phyloP scores from a whole-genome alignment of 139 green algal species.

The Coccomyxa sp. region DNA sequence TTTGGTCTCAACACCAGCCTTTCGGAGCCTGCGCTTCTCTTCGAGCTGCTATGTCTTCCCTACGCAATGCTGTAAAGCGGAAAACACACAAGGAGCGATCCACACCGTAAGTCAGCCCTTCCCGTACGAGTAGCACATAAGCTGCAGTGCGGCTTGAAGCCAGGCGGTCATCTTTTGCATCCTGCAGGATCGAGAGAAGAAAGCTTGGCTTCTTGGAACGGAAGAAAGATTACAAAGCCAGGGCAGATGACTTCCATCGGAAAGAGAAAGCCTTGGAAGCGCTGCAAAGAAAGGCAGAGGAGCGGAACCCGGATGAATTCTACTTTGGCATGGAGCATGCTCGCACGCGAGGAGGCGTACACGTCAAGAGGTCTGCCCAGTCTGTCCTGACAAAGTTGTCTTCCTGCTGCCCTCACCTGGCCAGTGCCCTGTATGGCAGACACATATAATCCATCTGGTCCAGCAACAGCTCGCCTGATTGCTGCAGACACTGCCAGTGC shows the following conservation, averaged over 20 bases:
- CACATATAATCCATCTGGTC: no score
- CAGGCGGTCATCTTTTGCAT: neutral
- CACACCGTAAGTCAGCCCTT: constrained; percentile 73
- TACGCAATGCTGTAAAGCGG: constrained; percentile 89
- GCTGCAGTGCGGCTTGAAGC: neutral
- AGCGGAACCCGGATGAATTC: constrained; percentile 98
- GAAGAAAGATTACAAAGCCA: constrained; percentile 94
- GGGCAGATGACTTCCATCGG: constrained; percentile 88
- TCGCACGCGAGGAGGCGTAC: constrained; percentile 78
- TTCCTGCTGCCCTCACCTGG: no score
- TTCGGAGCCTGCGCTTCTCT: no score
- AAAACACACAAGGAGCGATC: constrained; percentile 94
- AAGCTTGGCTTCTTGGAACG: constrained; percentile 92
- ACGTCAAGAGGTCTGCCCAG: constrained; percentile 43
- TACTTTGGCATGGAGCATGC: constrained; percentile 96
- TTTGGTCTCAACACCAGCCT: no score
- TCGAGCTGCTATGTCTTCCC: constrained; percentile 49
- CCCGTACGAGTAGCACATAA: neutral
- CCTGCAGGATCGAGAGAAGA: constrained; percentile 41
- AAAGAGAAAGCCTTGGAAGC: constrained; percentile 84
- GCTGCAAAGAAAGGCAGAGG: constrained; percentile 85
- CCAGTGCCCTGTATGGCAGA: no score
- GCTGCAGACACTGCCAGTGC: neutral
- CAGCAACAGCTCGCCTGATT: no score
- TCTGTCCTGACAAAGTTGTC: no score